Base-by-base conservation (phyloP, 2,329 filamentous ascomycete genomes). In the Penicillium janthinellum region DNA sequence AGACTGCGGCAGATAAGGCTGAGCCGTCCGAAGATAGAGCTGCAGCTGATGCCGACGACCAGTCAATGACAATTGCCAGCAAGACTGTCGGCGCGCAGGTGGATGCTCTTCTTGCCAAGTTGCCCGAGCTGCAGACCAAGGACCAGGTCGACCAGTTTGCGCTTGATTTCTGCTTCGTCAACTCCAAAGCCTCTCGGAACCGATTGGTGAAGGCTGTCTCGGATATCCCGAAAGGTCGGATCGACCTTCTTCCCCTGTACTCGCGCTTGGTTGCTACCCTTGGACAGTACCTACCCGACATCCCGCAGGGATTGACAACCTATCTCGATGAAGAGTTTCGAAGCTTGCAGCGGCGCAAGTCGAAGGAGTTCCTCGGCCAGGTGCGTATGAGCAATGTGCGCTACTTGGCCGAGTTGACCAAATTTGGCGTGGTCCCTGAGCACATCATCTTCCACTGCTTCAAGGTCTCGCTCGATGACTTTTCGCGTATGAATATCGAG, bases 381-480 rank as follows among this genome's bases (percentile, higher is more conserved):
- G 92, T 97, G 51, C 90, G 95, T 45, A 88, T 96, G 67, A 89
- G 90, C 77, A 98, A 98, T 72, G 93, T 98, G 64, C 91, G 96
- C n/a, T 99, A 99, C 74, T 86, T 99, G 53, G 93, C 95, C 7
- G 95, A 99, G 77, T 80, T 99, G 72, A 99, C 95, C 60, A 99
- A 99, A 73, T 99, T 99, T 71, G 94, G 95, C 35, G 92, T 97
- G 35, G 95, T 99, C 8, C 95, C 96, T 0, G 95, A 99, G 75
- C 95, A 99, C 76, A 94, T 99, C 64, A 96, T 99, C 56, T 99
- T 99, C 73, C 95, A 99, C 73, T 99, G 95, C 73, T 86, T 99
- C 69, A 99, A 97, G 76, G 94, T 99, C 74, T 96, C 94, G 67
- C 80, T 99, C 31, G 95, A 99, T 70, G 95, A 99, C 71, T 99